Evolutionary conservation across 306 rosid species (phyloP), one percentile per base, ranked within the genome.

Genomic region (Vigna trinervia): DNA sequence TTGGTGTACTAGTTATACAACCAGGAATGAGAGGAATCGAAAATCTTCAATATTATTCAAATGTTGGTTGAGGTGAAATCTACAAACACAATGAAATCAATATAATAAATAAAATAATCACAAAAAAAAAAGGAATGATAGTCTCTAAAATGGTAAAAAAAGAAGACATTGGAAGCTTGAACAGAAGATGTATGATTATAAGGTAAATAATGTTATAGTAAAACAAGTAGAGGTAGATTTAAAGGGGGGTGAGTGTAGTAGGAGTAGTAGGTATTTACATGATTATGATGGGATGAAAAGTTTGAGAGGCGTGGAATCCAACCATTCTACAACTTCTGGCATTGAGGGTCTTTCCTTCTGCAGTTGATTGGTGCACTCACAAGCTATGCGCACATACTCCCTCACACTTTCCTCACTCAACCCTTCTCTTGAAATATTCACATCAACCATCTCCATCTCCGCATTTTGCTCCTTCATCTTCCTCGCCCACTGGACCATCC

Each of bases 371-470:
- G 86, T 82, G 61, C 99, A 95, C 81, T 48, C 28, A 50, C 90
- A 73, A 12, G 97, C 97, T 65, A 95, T 89, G 12, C 77, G 74
- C 51, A 95, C 84, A 50, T 92, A 95, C 78, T 91, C 91, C 63
- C 80, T 81, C 0, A 92, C 91, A 60, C 76, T 58, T 0, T 32
- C 84, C 46, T 88, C 96, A 7, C 12, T 73, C 41, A 90, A 58
- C 1, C 82, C 89, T 58, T 82, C 91, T 60, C 65, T 85, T 0
- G 81, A 73, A 56, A 95, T 81, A 73, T 48, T 85, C 1, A 71
- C 61, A 85, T 95, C 99, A 12, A 92, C 82, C 91, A 90, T 89
- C 14, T 87, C 80, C 84, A 90, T 66, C 62, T 88, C 79, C 1
- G 62, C 63, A n/a, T 80, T 76, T 7, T 65, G 50, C 71, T 80